Evolutionary conservation across 1,139 yeast species (phyloP).

Genomic region (Magnusiomyces fungicola): DNA sequence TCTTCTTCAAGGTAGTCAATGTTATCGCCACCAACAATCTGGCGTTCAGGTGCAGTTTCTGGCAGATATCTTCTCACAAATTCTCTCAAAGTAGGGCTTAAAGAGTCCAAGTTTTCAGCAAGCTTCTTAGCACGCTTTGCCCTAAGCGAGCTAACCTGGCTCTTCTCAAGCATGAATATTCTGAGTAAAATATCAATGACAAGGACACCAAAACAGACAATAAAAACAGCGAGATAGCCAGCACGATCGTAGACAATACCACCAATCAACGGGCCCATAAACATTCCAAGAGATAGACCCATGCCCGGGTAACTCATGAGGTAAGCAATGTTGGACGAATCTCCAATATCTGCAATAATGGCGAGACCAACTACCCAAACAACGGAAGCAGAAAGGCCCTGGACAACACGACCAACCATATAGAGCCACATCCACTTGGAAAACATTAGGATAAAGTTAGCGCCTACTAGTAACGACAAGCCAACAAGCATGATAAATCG

Average conservation of each 20-base stretch:
- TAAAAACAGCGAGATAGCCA: constrained; percentile 33
- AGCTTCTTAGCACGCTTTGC: constrained; percentile 12
- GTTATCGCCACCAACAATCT: background rate
- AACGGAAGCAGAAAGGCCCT: constrained; percentile 33
- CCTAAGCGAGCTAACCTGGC: constrained; percentile 8
- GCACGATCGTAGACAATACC: constrained; percentile 32
- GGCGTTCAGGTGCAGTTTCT: background rate
- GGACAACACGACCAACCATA: constrained; percentile 31
- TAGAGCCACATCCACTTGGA: constrained; percentile 26
- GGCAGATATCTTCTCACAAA: constrained; percentile 1
- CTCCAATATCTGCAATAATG: constrained; percentile 29
- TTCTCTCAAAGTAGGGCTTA: background rate
- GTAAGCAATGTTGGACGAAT: constrained; percentile 24
- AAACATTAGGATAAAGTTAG: constrained; percentile 29
- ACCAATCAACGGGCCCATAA: constrained; percentile 33
- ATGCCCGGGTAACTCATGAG: constrained; percentile 31
- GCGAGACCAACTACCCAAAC: constrained; percentile 37
- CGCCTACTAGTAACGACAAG: constrained; percentile 27
- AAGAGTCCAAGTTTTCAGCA: background rate
- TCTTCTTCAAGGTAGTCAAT: background rate
- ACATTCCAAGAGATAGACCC: constrained; percentile 29
- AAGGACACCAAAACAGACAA: constrained; percentile 29
- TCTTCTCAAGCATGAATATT: constrained; percentile 29
- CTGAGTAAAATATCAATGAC: constrained; percentile 30
- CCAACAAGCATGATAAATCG: constrained; percentile 30